A percentile compares a stretch with the other conserved stretches of the same genome.
phyloP scores from a whole-genome alignment of 2,329 filamentous ascomycete species.

The Bipolaris oryzae region DNA sequence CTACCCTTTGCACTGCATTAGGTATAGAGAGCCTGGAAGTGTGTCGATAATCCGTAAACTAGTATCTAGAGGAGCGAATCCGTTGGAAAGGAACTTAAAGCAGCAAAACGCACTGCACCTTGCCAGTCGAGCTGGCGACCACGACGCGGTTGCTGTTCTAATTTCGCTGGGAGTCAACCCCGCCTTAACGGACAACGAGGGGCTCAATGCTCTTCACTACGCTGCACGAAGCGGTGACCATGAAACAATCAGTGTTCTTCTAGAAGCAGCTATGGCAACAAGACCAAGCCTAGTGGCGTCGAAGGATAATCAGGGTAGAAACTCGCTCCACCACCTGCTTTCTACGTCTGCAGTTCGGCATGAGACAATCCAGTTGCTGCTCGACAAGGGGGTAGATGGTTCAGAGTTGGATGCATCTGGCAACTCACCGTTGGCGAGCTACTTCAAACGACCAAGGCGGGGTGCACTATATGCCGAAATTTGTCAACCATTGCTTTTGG shows the following conservation, averaged over 20 bases:
- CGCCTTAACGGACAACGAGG: conserved; percentile 7
- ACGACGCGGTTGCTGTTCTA: conserved; percentile 10
- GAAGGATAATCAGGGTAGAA: conserved; percentile 8
- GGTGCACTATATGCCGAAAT: neutral
- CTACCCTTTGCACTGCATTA: neutral
- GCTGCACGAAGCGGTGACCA: conserved; percentile 12
- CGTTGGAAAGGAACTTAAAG: conserved; percentile 7
- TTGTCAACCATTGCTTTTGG: conserved; percentile 5
- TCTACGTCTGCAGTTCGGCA: neutral
- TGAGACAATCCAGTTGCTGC: conserved; percentile 16
- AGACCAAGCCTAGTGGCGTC: conserved; percentile 7
- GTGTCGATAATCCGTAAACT: conserved; percentile 9
- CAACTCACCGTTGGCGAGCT: conserved; percentile 8
- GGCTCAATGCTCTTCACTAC: conserved; percentile 19
- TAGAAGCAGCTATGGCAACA: conserved; percentile 1
- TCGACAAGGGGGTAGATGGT: conserved; percentile 10
- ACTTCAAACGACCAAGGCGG: neutral
- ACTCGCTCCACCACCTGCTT: conserved; percentile 12
- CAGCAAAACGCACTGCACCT: conserved; percentile 18
- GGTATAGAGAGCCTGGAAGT: neutral
- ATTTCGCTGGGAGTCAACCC: conserved; percentile 13
- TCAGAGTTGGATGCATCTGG: conserved; percentile 14
- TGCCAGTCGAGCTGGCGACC: conserved; percentile 12
- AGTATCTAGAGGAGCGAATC: conserved; percentile 15
- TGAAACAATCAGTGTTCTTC: conserved; percentile 11